Evolutionary conservation across 352 stramenopile genomes (phyloP), one percentile per base, ranked within the genome.

Genomic region (Phytopythium kandeliae): DNA sequence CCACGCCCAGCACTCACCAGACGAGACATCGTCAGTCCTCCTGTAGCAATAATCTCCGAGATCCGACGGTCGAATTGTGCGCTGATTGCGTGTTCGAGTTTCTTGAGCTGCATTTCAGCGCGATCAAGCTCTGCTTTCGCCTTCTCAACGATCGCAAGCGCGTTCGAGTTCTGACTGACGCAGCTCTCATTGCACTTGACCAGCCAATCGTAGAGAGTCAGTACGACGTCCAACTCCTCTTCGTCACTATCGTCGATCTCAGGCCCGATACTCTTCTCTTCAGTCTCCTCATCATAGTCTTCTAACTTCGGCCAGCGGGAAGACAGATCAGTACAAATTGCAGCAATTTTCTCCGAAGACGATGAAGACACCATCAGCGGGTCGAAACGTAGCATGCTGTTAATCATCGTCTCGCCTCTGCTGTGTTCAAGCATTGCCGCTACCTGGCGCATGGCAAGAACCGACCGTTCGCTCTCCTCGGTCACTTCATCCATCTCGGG

Each of bases 381-480:
- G 41, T 87, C 73, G 19, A 87, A 81, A 21, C 70, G 71, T 6
- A 83, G 71, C 70, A 87, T 84, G 19, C 58, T 71, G 25, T 78
- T 68, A 31, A 83, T 46, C 55, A 87, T 63, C 1, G 60, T 65
- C 51, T 69, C 64, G 2, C 75, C 76, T 7, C 58, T 62, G 12
- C 62, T 55, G 2, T 62, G 73, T 10, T 52, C 63, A 3, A 87
- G 51, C 76, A 87, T 82, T 10, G 57, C 38, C 28, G 66, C 49
- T 25, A 87, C 47, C 43, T 83, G 76, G 10, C 60, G 67, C 47
- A 72, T 28, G 3, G 71, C 70, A 22, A 83, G 48, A 2, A 17
- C 22, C 19, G 38, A 38, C 15, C 55, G 58, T 16, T 78, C 57
- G 2, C 22, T 51, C 17, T 30, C 17, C 9, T 40, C 44, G 1